phyloP scores from a whole-genome alignment of 2,329 filamentous ascomycete species.

The Cercospora zeae-maydis region DNA sequence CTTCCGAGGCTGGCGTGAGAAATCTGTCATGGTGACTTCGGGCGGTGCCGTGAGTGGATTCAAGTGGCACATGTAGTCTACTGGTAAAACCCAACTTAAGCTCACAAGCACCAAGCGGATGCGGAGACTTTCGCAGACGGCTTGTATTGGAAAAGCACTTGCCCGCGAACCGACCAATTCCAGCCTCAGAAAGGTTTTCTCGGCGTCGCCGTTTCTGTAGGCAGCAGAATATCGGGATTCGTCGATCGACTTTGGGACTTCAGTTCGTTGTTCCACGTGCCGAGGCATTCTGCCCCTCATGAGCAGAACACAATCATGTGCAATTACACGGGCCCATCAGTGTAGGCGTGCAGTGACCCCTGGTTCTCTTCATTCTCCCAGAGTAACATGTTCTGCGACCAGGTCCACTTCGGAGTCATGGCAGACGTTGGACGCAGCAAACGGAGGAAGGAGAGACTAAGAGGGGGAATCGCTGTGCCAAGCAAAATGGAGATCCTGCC shows the following conservation, averaged over 20 bases:
- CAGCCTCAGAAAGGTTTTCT: not conserved
- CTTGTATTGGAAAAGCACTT: constrained; percentile 2
- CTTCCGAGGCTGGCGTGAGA: constrained; percentile 2
- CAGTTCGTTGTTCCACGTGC: constrained; percentile 7
- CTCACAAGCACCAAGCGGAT: not conserved
- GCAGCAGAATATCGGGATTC: constrained; percentile 5
- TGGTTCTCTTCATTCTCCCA: not conserved
- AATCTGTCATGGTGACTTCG: not conserved
- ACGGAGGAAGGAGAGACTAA: not conserved
- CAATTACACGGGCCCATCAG: not conserved
- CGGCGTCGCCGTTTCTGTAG: not conserved
- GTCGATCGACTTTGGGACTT: not conserved
- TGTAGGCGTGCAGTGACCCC: not conserved
- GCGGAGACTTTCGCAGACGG: not conserved
- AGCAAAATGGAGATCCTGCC: not conserved
- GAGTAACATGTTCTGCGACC: not conserved
- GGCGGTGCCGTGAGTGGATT: constrained; percentile 2
- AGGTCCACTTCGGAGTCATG: no score
- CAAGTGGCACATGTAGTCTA: not conserved
- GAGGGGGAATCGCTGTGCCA: not conserved
- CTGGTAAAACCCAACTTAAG: not conserved
- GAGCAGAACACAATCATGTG: not conserved
- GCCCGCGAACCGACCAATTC: constrained; percentile 6
- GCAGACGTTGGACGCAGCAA: not conserved
- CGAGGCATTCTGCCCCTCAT: constrained; percentile 1